A percentile compares a stretch with the other conserved stretches of the same genome.
phyloP scores from a whole-genome alignment of 257 asterid genomes.

The Solanum etuberosum region DNA sequence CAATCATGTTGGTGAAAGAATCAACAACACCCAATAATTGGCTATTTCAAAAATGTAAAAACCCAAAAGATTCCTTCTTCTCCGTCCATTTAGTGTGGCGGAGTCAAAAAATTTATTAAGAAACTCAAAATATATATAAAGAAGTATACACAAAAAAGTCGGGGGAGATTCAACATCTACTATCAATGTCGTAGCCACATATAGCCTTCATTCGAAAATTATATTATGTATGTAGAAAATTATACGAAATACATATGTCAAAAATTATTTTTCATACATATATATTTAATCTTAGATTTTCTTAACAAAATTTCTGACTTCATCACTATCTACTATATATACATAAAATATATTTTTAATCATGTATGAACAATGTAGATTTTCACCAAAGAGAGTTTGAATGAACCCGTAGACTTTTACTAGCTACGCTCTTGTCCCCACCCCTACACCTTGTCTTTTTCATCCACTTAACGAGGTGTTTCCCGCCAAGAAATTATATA shows the following conservation, averaged over 20 bases:
- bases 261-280: no score
- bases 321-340: background rate
- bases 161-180: background rate
- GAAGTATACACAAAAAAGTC: background rate
- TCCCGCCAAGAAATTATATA: no score
- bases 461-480: background rate
- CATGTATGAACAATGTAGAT: background rate
- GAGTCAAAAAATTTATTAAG: background rate
- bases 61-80: background rate
- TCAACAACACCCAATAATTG: background rate
- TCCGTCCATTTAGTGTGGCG: accelerated
- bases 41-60: background rate
- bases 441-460: background rate
- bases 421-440: background rate
- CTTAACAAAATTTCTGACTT: background rate
- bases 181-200: background rate
- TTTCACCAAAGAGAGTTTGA: background rate
- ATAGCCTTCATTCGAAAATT: background rate
- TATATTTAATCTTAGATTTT: no score
- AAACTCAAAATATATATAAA: background rate
- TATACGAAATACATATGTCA: no score
- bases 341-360: background rate
- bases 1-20: background rate
- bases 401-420: background rate
- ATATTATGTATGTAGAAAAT: background rate